A percentile compares a stretch with the other conserved stretches of the same genome.
Evolutionary conservation across 208 protist genomes (phyloP).

Genomic region (Acanthamoeba royreba): DNA sequence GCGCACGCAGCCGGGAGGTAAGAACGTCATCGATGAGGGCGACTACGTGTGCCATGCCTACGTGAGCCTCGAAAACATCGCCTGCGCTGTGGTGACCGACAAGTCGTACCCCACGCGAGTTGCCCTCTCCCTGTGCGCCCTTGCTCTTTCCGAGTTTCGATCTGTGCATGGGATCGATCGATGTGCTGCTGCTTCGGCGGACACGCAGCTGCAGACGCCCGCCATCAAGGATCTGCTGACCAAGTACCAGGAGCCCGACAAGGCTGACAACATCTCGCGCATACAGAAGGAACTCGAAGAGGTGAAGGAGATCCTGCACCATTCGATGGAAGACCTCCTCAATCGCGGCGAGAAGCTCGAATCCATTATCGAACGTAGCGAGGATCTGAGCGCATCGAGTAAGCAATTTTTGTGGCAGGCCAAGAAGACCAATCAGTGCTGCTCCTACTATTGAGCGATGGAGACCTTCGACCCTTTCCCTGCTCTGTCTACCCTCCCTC

Average conservation of each 20-base stretch:
- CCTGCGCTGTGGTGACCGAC: background rate
- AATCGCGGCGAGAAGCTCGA: slow-evolving; percentile 54
- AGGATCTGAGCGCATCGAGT: slow-evolving; percentile 45
- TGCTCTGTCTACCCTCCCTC: background rate
- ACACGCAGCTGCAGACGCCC: background rate
- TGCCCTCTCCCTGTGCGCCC: background rate
- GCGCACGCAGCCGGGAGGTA: background rate
- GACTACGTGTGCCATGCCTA: slow-evolving; percentile 28
- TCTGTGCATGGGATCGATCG: background rate
- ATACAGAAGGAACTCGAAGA: slow-evolving; percentile 55
- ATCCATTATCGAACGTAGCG: slow-evolving; percentile 42
- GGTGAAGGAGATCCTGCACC: slow-evolving; percentile 46
- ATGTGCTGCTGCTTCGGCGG: background rate
- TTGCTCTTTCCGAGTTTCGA: background rate
- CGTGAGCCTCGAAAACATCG: background rate
- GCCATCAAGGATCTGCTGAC: background rate
- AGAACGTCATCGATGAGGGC: slow-evolving; percentile 36
- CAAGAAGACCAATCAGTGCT: slow-evolving; percentile 51
- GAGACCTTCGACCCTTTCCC: too few species aligned
- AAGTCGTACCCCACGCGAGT: slow-evolving; percentile 23
- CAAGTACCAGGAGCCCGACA: slow-evolving; percentile 41
- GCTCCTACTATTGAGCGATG: background rate
- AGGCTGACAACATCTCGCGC: slow-evolving; percentile 20
- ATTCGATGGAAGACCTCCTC: slow-evolving; percentile 45
- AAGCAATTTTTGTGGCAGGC: slow-evolving; percentile 54